Evolutionary conservation across 176 grass and related monocot species (phyloP).

Genomic region (Triticum timopheevii): DNA sequence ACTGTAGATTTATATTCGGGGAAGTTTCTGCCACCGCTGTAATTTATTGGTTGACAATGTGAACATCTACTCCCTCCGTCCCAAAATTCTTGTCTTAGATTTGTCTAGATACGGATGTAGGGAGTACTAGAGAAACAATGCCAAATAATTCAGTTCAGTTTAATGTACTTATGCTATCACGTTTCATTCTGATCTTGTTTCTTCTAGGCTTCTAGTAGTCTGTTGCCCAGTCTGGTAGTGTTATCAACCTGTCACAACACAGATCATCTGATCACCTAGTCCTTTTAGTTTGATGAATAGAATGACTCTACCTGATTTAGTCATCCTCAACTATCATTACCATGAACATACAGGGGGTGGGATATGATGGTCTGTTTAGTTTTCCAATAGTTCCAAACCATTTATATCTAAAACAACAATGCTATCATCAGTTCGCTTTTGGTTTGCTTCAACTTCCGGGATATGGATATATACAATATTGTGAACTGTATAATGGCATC

Average conservation of each 20-base stretch:
- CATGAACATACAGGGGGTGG: not conserved
- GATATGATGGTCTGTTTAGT: not conserved
- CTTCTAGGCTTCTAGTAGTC: not conserved
- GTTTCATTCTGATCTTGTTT: not conserved
- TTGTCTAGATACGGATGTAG: too few relatives aligned
- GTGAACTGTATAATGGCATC: not conserved
- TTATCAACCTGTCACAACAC: not conserved
- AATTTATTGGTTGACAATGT: not conserved
- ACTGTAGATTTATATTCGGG: not conserved
- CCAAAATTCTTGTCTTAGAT: too few relatives aligned
- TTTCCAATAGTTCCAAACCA: not conserved
- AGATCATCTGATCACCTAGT: not conserved
- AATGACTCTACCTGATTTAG: not conserved
- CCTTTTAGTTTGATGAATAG: not conserved
- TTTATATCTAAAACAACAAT: not conserved
- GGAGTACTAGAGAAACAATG: not conserved
- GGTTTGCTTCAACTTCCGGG: not conserved
- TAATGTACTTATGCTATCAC: not conserved
- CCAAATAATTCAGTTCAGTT: not conserved
- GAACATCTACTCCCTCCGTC: not conserved
- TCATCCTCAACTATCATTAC: not conserved
- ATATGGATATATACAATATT: not conserved
- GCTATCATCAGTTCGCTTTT: not conserved
- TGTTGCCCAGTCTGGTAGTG: not conserved
- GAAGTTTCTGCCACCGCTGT: not conserved